These are phyloP conservation scores for sunflower (Helianthus annuus) DNA, from an alignment of 129 eudicot species.

Conservation along the genomic window HanXRQr2.0-SUNRISE NC_035441.2:113208975-113209474, in stretches of 20 bases:
- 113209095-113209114: neutral
- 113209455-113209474: neutral
- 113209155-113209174: conserved; percentile 17
- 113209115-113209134: neutral
- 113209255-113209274: too few relatives aligned
- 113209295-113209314: too few relatives aligned
- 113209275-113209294: too few relatives aligned
- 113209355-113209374: too few relatives aligned
- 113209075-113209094: neutral
- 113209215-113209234: conserved; percentile 59
- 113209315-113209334: too few relatives aligned
- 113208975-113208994: conserved; percentile 47
- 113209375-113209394: too few relatives aligned
- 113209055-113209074: neutral
- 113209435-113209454: too few relatives aligned
- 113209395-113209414: too few relatives aligned
- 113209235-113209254: neutral
- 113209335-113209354: too few relatives aligned
- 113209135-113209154: too few relatives aligned
- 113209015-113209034: conserved; percentile 71
- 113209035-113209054: conserved; percentile 60
- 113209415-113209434: too few relatives aligned
- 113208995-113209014: conserved; percentile 47
- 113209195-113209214: conserved; percentile 68
- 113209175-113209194: conserved; percentile 58